These are phyloP conservation scores for Clarireedia monteithiana DNA, from an alignment of 2,329 filamentous ascomycete genomes.

Conservation along the genomic window DNA sequence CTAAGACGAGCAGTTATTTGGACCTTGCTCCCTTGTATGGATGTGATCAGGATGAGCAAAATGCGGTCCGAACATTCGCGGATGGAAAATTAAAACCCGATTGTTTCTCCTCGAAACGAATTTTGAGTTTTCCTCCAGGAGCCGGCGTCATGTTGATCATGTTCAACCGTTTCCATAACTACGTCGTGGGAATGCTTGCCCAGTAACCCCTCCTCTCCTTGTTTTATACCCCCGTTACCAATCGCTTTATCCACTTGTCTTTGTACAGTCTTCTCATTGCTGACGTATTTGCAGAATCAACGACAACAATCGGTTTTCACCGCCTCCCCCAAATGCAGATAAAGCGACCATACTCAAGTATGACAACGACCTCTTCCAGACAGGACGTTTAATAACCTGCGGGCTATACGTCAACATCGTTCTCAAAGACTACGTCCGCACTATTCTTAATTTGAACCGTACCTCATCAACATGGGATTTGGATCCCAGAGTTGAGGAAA, in stretches of 20 bases:
- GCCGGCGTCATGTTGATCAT: constrained; percentile 51
- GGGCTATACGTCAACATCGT: constrained; percentile 73
- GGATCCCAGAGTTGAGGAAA: constrained; percentile 62
- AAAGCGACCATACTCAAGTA: constrained; percentile 56
- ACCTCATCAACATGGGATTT: constrained; percentile 41
- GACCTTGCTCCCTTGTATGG: constrained; percentile 37
- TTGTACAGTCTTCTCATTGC: background rate
- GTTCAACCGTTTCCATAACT: constrained; percentile 72
- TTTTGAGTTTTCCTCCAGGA: constrained; percentile 64
- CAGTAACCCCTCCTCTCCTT: constrained; percentile 27
- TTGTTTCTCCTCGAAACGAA: constrained; percentile 60
- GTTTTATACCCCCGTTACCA: background rate
- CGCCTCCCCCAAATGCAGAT: constrained; percentile 47
- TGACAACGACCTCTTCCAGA: constrained; percentile 74
- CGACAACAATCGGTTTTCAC: constrained; percentile 69
- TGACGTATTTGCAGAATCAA: constrained; percentile 54
- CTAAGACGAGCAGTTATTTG: constrained; percentile 33
- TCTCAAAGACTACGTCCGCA: constrained; percentile 67
- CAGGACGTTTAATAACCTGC: constrained; percentile 63
- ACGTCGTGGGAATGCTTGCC: constrained; percentile 70
- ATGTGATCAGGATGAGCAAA: no score
- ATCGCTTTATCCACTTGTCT: background rate
- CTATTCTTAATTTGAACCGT: constrained; percentile 35
- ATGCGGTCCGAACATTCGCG: constrained; percentile 36
- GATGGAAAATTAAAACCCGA: constrained; percentile 67